These are phyloP conservation scores for Lactifluus pinguis DNA, from an alignment of 768 basidiomycete genomes.

Conservation along the genomic window DNA sequence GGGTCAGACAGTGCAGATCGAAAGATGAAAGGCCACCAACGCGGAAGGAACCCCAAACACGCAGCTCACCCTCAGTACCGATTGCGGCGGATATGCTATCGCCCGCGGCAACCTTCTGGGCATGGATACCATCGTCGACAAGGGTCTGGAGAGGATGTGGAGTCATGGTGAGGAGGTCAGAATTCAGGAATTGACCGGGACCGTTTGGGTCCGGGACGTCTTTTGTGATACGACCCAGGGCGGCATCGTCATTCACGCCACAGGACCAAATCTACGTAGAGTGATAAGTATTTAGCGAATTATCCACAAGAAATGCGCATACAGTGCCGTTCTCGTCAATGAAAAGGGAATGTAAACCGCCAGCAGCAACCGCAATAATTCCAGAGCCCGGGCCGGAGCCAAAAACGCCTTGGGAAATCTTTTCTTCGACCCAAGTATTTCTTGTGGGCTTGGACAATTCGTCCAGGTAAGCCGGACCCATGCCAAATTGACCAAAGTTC, in stretches of 20 bases:
- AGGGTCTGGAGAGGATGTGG: slow-evolving; percentile 64
- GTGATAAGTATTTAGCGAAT: background rate
- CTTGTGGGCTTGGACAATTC: slow-evolving; percentile 72
- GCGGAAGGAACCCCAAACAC: slow-evolving; percentile 86
- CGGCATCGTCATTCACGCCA: slow-evolving; percentile 83
- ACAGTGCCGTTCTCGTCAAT: slow-evolving; percentile 88
- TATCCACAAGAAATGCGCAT: slow-evolving; percentile 19
- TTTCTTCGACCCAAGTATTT: slow-evolving; percentile 67
- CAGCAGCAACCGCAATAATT: slow-evolving; percentile 71
- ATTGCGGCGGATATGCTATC: slow-evolving; percentile 86
- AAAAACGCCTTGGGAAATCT: slow-evolving; percentile 62
- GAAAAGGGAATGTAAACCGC: slow-evolving; percentile 84
- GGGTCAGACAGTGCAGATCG: slow-evolving; percentile 1
- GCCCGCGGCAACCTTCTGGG: slow-evolving; percentile 74
- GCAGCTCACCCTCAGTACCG: slow-evolving; percentile 66
- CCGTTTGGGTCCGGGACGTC: slow-evolving; percentile 50
- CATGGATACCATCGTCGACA: slow-evolving; percentile 72
- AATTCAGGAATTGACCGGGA: slow-evolving; percentile 46
- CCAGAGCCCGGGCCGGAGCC: slow-evolving; percentile 61
- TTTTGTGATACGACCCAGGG: slow-evolving; percentile 70
- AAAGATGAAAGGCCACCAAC: slow-evolving; percentile 36
- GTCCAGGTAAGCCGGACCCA: slow-evolving; percentile 65
- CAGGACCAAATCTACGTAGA: slow-evolving; percentile 66
- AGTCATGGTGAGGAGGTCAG: slow-evolving; percentile 41
- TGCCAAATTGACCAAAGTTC: slow-evolving; percentile 92